These are phyloP conservation scores for Aspergillus versicolor DNA, from an alignment of 2,329 filamentous ascomycete species.

Conservation along the genomic window DNA sequence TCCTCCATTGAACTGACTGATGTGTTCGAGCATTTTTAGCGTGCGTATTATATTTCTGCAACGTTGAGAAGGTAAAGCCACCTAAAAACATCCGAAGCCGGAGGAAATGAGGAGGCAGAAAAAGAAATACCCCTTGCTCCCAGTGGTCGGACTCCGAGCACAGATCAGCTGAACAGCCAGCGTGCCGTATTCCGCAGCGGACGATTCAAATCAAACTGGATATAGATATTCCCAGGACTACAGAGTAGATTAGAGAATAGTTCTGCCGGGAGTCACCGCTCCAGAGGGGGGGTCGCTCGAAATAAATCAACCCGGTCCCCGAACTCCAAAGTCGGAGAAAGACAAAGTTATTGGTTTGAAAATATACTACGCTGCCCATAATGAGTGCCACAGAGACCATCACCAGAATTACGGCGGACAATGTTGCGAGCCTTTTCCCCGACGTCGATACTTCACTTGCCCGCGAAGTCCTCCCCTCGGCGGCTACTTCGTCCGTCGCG, in stretches of 20 bases:
- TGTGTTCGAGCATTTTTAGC: no score
- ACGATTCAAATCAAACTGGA: neutral
- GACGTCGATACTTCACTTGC: constrained; percentile 68
- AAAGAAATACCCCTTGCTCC: neutral
- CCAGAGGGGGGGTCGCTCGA: neutral
- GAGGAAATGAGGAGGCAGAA: neutral
- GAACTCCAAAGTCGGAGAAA: neutral
- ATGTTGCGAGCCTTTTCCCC: constrained; percentile 83
- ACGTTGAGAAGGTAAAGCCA: neutral
- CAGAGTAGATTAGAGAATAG: neutral
- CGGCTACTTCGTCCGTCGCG: constrained; percentile 28
- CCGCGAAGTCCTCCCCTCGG: constrained; percentile 49
- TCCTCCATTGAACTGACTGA: neutral
- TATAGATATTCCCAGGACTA: constrained; percentile 2
- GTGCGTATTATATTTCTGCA: neutral
- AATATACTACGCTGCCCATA: constrained; percentile 2
- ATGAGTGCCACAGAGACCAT: constrained; percentile 51
- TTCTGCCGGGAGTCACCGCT: constrained; percentile 7
- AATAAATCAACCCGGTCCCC: constrained; percentile 2
- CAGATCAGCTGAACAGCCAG: neutral
- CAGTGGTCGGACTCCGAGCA: neutral
- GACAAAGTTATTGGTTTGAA: neutral
- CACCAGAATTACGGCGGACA: constrained; percentile 75
- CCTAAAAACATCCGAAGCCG: neutral
- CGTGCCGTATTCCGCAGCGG: no score